A percentile compares a stretch with the other conserved stretches of the same genome.
phyloP scores from a whole-genome alignment of 192 early-diverging fungal species.

The Coemansia sp. region DNA sequence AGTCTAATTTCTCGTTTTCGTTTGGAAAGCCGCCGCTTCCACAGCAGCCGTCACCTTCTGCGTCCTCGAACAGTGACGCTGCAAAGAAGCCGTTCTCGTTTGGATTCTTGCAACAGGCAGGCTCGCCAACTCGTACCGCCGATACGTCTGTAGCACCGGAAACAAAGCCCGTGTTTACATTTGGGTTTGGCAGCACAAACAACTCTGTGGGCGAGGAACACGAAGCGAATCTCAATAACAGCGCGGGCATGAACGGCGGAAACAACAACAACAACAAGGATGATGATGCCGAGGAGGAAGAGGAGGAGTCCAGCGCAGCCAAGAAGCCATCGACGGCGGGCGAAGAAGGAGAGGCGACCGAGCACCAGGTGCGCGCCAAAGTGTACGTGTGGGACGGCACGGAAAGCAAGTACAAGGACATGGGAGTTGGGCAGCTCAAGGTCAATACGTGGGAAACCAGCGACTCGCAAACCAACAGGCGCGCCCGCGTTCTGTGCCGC shows the following conservation, averaged over 20 bases:
- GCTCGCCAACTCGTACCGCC: neutral
- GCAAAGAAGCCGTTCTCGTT: conserved; percentile 45
- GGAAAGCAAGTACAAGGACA: conserved; percentile 35
- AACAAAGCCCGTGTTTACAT: conserved; percentile 40
- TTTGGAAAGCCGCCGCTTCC: conserved; percentile 25
- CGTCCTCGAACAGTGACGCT: neutral
- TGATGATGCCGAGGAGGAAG: conserved; percentile 3
- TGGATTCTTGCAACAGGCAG: conserved; percentile 19
- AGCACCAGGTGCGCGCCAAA: conserved; percentile 39
- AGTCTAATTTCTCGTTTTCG: conserved; percentile 31
- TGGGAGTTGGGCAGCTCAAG: conserved; percentile 46
- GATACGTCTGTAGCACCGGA: neutral
- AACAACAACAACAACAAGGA: neutral
- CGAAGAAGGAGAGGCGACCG: conserved; percentile 52
- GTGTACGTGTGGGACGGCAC: conserved; percentile 46
- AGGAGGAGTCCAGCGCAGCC: conserved; percentile 14
- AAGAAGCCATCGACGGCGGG: conserved; percentile 36
- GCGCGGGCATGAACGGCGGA: neutral
- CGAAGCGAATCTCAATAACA: neutral
- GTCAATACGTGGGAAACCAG: conserved; percentile 32
- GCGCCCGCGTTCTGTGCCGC: conserved; percentile 50
- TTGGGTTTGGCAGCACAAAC: conserved; percentile 32
- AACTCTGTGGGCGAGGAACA: neutral
- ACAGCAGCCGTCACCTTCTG: conserved; percentile 8
- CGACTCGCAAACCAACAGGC: conserved; percentile 9